Percentiles rank a stretch among this genome's conserved stretches.
Evolutionary conservation across 2,329 filamentous ascomycete species (phyloP).

Genomic region (Aspergillus novofumigatus): DNA sequence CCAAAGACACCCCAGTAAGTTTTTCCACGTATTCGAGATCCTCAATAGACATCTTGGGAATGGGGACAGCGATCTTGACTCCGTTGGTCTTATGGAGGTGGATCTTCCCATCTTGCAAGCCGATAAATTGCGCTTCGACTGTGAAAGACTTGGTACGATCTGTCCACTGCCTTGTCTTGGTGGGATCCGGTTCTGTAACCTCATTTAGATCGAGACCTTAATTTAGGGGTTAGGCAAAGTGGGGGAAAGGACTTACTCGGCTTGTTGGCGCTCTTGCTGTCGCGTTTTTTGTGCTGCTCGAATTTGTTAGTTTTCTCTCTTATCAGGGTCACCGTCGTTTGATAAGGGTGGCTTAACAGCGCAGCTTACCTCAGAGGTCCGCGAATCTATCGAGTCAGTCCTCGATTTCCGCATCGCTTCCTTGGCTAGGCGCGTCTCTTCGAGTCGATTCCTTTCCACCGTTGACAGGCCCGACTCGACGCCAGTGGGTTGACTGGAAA

Average conservation of each 20-base stretch:
- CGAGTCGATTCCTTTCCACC: constrained; percentile 71
- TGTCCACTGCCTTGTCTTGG: constrained; percentile 87
- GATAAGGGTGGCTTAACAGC: constrained; percentile 28
- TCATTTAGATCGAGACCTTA: not conserved
- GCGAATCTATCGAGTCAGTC: constrained; percentile 51
- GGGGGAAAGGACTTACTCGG: constrained; percentile 58
- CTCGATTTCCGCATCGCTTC: constrained; percentile 66
- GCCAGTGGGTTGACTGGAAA: constrained; percentile 52
- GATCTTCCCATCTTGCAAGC: constrained; percentile 91
- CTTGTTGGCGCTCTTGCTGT: constrained; percentile 65
- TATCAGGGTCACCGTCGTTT: not conserved
- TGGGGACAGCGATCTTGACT: constrained; percentile 94
- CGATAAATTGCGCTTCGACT: constrained; percentile 94
- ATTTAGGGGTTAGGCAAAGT: not conserved
- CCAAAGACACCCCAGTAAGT: constrained; percentile 77
- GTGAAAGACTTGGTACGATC: constrained; percentile 94
- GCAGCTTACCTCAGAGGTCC: constrained; percentile 65
- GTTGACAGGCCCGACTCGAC: constrained; percentile 60
- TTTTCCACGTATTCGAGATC: constrained; percentile 94
- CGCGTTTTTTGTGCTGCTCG: constrained; percentile 68
- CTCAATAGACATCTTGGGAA: constrained; percentile 90
- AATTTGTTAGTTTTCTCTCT: constrained; percentile 62
- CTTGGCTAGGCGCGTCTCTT: constrained; percentile 79
- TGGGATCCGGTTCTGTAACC: constrained; percentile 68
- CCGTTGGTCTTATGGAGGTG: constrained; percentile 97